Evolutionary conservation across 345 rosid species (phyloP).

Genomic region (Luvunga scandens): DNA sequence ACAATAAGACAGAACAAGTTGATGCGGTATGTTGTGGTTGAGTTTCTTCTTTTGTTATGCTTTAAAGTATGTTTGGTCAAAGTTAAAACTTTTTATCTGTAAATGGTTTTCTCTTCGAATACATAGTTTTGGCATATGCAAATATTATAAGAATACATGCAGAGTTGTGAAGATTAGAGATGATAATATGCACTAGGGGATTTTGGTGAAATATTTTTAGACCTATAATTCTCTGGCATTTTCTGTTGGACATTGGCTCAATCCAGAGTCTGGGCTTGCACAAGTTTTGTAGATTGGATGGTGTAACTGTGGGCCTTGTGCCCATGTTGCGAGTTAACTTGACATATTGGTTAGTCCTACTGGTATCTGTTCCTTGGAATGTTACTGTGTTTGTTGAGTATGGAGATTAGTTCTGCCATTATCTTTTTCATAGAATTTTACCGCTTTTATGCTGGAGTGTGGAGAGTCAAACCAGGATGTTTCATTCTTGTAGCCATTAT

Average conservation of each 20-base stretch:
- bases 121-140: neutral
- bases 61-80: neutral
- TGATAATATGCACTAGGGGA: neutral
- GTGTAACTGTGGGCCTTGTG: neutral
- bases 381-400: neutral
- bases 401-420: neutral
- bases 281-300: neutral
- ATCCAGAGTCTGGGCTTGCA: neutral
- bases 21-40: slow-evolving; percentile 57
- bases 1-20: slow-evolving; percentile 76
- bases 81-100: neutral
- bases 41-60: slow-evolving; percentile 7
- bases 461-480: neutral
- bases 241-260: neutral
- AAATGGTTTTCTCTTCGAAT: neutral
- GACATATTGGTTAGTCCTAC: neutral
- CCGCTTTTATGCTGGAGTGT: neutral
- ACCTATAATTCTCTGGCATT: neutral
- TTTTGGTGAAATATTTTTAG: neutral
- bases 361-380: neutral
- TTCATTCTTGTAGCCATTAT: neutral
- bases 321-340: neutral
- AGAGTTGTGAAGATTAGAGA: neutral
- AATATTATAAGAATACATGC: neutral
- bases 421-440: neutral